Conservation (phyloP, 345 rosid genomes). For the Diplotaxis tenuifolia region DNA sequence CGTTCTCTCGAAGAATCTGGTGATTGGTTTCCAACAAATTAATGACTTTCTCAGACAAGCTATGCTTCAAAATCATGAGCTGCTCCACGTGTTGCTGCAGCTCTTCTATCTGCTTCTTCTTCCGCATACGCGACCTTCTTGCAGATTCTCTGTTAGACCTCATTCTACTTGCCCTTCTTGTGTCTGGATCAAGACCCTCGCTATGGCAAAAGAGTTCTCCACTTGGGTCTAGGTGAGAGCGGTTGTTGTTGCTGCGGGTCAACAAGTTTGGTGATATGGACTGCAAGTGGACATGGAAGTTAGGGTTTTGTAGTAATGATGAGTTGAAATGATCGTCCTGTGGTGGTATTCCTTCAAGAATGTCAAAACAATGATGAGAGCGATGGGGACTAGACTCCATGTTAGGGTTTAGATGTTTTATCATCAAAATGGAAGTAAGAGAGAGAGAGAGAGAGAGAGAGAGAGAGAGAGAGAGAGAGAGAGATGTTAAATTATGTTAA, state of each 20-base stretch:
- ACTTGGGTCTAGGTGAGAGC: constrained; percentile 32
- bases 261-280: constrained; percentile 29
- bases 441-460: not conserved
- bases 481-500: constrained; percentile 3
- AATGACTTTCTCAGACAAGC: constrained; percentile 68
- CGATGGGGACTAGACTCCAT: constrained; percentile 28
- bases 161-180: constrained; percentile 65
- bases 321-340: constrained; percentile 43
- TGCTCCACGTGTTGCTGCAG: constrained; percentile 66
- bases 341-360: constrained; percentile 29
- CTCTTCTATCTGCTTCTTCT: constrained; percentile 79
- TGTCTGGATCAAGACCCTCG: constrained; percentile 25
- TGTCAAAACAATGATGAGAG: constrained; percentile 34
- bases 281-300: constrained; percentile 36
- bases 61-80: constrained; percentile 52
- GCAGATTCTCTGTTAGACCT: constrained; percentile 82
- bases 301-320: constrained; percentile 21
- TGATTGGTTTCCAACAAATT: constrained; percentile 63
- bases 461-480: not conserved
- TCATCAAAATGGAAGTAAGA: not conserved
- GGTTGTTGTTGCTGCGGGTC: constrained; percentile 22
- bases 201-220: not conserved
- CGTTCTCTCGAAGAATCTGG: constrained; percentile 66
- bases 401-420: constrained; percentile 8
- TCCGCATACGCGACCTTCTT: constrained; percentile 63